Percentiles rank a stretch among this genome's conserved stretches.
Conservation (phyloP, 2,329 filamentous ascomycete species). For the Westerdykella sp. region DNA sequence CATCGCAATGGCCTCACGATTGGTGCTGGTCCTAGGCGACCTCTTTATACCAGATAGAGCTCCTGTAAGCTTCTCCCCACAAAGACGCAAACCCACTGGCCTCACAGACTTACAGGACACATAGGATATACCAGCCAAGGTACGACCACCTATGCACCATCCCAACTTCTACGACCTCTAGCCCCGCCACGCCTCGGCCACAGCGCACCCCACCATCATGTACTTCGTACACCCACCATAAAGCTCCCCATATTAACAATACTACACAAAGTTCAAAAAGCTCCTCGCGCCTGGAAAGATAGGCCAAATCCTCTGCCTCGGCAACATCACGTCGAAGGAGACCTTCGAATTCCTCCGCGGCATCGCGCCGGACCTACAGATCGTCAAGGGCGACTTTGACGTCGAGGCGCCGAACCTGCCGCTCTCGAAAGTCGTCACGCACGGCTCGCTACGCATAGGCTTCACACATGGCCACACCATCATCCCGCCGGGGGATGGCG, state of each 20-base stretch:
- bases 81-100: constrained; percentile 13
- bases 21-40: constrained; percentile 39
- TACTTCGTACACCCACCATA: background rate
- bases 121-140: constrained; percentile 40
- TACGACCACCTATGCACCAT: constrained; percentile 12
- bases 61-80: constrained; percentile 25
- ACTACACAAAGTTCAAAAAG: constrained; percentile 42
- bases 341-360: constrained; percentile 52
- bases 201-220: background rate
- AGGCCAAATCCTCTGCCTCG: constrained; percentile 53
- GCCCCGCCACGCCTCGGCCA: background rate
- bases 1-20: constrained; percentile 36
- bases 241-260: constrained; percentile 3
- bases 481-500: constrained; percentile 61
- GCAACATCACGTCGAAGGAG: constrained; percentile 53
- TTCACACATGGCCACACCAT: constrained; percentile 69
- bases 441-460: constrained; percentile 61
- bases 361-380: constrained; percentile 57
- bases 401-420: constrained; percentile 60
- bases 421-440: constrained; percentile 63
- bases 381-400: constrained; percentile 66
- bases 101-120: constrained; percentile 34
- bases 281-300: constrained; percentile 55
- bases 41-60: constrained; percentile 41
- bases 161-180: background rate